Evolutionary conservation across 2,329 filamentous ascomycete species (phyloP), one percentile per base, ranked within the genome.

Genomic region (Botrytis medusae): DNA sequence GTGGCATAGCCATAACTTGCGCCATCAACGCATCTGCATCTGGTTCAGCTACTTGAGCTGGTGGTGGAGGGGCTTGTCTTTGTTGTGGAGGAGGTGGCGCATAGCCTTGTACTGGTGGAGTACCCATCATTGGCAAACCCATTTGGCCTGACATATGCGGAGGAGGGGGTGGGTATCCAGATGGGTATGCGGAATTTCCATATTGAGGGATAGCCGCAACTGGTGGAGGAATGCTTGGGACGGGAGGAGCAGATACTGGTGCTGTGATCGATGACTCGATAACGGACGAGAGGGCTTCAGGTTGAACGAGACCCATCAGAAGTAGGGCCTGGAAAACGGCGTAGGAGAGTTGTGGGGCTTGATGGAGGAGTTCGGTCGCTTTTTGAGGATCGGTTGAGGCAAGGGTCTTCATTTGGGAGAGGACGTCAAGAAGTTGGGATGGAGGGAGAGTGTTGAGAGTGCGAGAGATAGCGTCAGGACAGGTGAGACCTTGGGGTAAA

Each of bases 321-420:
- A 98, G 89, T 16, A 98, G 88, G 37, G 95, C 93, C 83, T 98
- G 95, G 84, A 98, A 98, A 77, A 98, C 92, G 73, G 96, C 96
- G 79, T 97, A 98, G 7, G 93, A 90, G 62, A 99, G 90, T 83
- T 99, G 96, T 0, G 96, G 96, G 1, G 95, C 94, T 84, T 95
- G 92, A 75, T 92, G 88, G 60, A 99, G 89, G 59, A 98, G 89
- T 80, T 97, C 93, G 0, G 92, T 94, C 5, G 95, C 95, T 80
- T 94, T 92, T 32, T 88, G 87, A 2, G 95, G 94, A 78, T 98
- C 94, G 37, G 87, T 89, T 69, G 90, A 89, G n/a, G 93, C 93
- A 20, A 98, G 86, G 4, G 91, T 89, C 84, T 98, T 98, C 93
- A 98, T 97, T 82, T 98, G 95, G 14, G 91, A 90, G 74, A 99